Evolutionary conservation across 805 yeast genomes (phyloP).

Genomic region (Zygoascus bituminiphila): DNA sequence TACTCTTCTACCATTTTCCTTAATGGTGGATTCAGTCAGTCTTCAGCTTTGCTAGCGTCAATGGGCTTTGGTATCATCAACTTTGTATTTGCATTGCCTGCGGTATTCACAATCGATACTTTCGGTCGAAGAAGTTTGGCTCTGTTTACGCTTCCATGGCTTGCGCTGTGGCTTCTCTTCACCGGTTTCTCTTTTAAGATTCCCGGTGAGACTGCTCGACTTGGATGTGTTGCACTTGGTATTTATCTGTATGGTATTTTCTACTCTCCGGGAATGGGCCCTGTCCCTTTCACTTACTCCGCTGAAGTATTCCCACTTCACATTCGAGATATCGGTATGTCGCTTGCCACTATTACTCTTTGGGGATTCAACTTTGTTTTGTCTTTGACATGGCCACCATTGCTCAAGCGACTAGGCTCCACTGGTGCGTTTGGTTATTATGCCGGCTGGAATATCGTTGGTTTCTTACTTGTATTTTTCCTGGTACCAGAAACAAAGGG

Average conservation of each 20-base stretch:
- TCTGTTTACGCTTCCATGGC: constrained; percentile 50
- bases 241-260: constrained; percentile 65
- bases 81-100: constrained; percentile 75
- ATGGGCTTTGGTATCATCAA: constrained; percentile 82
- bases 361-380: constrained; percentile 51
- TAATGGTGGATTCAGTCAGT: constrained; percentile 54
- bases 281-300: constrained; percentile 81
- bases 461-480: constrained; percentile 50
- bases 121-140: constrained; percentile 63
- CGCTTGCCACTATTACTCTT: constrained; percentile 56
- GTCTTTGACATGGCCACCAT: constrained; percentile 73
- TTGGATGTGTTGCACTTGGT: constrained; percentile 64
- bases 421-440: constrained; percentile 87
- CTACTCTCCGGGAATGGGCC: constrained; percentile 82
- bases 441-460: constrained; percentile 77
- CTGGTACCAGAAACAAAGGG: constrained; percentile 60
- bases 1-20: constrained; percentile 71
- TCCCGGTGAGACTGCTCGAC: constrained; percentile 39
- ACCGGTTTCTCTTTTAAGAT: constrained; percentile 63
- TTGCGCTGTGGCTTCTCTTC: constrained; percentile 45
- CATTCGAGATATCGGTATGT: constrained; percentile 73
- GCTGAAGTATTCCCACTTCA: constrained; percentile 79
- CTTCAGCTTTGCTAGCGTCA: constrained; percentile 64
- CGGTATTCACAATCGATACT: constrained; percentile 68
- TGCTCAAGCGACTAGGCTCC: constrained; percentile 55